These are phyloP conservation scores for Truncatella angustata DNA, from an alignment of 2,329 filamentous ascomycete genomes.

Conservation along the genomic window DNA sequence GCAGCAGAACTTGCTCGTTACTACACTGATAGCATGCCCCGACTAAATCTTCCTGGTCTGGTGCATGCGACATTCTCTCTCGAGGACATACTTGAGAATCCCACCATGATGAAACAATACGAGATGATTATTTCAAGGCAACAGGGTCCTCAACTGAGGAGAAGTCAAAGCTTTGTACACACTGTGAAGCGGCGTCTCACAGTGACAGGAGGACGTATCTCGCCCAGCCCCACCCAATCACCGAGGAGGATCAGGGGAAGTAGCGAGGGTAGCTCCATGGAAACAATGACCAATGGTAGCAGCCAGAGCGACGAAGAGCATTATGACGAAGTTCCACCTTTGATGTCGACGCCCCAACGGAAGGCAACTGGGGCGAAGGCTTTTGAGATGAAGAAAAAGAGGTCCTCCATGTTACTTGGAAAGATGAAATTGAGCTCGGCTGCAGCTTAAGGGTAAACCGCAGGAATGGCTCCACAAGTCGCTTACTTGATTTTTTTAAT, in stretches of 20 bases:
- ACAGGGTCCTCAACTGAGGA: slow-evolving; percentile 18
- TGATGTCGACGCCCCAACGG: background rate
- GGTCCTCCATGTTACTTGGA: slow-evolving; percentile 4
- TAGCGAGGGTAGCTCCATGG: slow-evolving; percentile 23
- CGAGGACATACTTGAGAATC: slow-evolving; percentile 48
- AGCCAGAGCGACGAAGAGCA: slow-evolving; percentile 25
- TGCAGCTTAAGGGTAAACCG: background rate
- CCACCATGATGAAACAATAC: slow-evolving; percentile 49
- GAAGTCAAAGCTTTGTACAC: slow-evolving; percentile 18
- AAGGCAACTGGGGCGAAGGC: background rate
- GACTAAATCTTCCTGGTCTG: slow-evolving; percentile 33
- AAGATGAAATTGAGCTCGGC: slow-evolving; percentile 2
- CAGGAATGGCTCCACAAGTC: background rate
- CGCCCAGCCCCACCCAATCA: background rate
- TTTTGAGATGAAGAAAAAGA: slow-evolving; percentile 4
- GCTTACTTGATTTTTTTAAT: background rate
- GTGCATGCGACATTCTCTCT: slow-evolving; percentile 36
- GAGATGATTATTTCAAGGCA: slow-evolving; percentile 34
- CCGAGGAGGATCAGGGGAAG: slow-evolving; percentile 8
- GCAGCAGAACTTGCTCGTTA: slow-evolving; percentile 44
- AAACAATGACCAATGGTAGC: slow-evolving; percentile 26
- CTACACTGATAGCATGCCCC: slow-evolving; percentile 41
- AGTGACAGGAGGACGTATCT: slow-evolving; percentile 7
- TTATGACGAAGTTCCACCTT: slow-evolving; percentile 2
- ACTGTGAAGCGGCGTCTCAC: slow-evolving; percentile 22